Evolutionary conservation across 805 yeast species (phyloP), one percentile per base, ranked within the genome.

Genomic region (Hanseniaspora valbyensis): DNA sequence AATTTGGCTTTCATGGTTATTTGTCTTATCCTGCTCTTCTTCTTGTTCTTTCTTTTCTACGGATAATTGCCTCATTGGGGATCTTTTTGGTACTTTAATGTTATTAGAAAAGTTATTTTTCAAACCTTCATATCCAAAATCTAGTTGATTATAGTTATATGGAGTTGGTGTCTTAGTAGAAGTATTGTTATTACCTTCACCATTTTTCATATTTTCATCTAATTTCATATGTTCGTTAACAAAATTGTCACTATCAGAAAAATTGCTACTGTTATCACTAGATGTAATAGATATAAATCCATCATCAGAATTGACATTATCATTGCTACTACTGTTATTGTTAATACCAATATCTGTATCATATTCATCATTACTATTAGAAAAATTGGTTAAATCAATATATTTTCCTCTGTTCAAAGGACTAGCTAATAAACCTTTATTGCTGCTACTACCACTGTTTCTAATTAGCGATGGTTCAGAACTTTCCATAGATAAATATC

Each of bases 31-130:
- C 10, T 38, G 41, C 9, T 18, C 14, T 14, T 42, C 13, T 25
- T n/a, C n/a, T n/a, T n/a, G n/a, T n/a, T n/a, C n/a, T n/a, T 36
- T 22, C 8, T 6, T 36, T 9, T 16, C 18, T 26, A 13, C 32
- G 6, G 40, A 25, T 3, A 26, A 21, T 36, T 28, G 19, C n/a
- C 51, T 48, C 51, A 40, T 39, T 8, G 51, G 42, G 3, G 51
- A 48, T 26, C 51, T 40, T 34, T 39, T 48, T 2, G 51, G 51
- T 1, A 19, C 50, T 3, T 2, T 36, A 7, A 38, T 30, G n/a
- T 12, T 13, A 6, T 6, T n/a, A n/a, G n/a, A n/a, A n/a, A n/a
- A n/a, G n/a, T n/a, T 6, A 19, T 9, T 36, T 9, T 36, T 19
- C 5, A 9, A 7, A 18, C 5, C 32, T 8, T 34, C 40, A 12